Percentiles rank a stretch among this genome's conserved stretches.
phyloP scores from a whole-genome alignment of 768 basidiomycete species.

The Hortiboletus campestris region DNA sequence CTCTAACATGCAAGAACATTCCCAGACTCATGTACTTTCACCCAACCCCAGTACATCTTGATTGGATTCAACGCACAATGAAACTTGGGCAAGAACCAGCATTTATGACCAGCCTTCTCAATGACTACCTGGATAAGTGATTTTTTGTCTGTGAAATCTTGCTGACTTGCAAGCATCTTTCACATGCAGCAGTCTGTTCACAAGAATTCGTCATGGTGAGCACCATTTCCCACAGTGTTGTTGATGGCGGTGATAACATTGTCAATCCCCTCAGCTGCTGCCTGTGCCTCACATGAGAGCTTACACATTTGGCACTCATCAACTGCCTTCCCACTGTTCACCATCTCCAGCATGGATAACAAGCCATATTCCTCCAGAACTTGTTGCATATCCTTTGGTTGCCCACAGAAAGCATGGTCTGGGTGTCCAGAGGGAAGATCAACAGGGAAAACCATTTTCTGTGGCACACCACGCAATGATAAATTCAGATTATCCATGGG shows the following conservation, averaged over 20 bases:
- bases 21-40: no score
- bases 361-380: slow-evolving; percentile 26
- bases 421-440: neutral
- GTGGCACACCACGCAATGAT: slow-evolving; percentile 12
- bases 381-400: slow-evolving; percentile 13
- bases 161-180: slow-evolving; percentile 26
- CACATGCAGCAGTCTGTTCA: slow-evolving; percentile 31
- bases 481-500: slow-evolving; percentile 17
- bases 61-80: no score
- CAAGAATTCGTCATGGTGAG: no score
- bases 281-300: neutral
- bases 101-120: no score
- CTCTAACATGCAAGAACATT: no score
- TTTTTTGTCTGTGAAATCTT: slow-evolving; percentile 25
- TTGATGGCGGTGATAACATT: no score
- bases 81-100: no score
- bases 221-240: no score
- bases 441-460: slow-evolving; percentile 34
- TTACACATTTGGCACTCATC: no score
- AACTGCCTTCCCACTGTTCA: no score
- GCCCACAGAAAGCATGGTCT: slow-evolving; percentile 14
- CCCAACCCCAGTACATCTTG: no score
- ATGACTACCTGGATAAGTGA: slow-evolving; percentile 21
- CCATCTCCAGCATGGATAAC: neutral
- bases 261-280: neutral